These are phyloP conservation scores for Arthrinium phaeospermum DNA, from an alignment of 2,329 filamentous ascomycete genomes.

Conservation along the genomic window DNA sequence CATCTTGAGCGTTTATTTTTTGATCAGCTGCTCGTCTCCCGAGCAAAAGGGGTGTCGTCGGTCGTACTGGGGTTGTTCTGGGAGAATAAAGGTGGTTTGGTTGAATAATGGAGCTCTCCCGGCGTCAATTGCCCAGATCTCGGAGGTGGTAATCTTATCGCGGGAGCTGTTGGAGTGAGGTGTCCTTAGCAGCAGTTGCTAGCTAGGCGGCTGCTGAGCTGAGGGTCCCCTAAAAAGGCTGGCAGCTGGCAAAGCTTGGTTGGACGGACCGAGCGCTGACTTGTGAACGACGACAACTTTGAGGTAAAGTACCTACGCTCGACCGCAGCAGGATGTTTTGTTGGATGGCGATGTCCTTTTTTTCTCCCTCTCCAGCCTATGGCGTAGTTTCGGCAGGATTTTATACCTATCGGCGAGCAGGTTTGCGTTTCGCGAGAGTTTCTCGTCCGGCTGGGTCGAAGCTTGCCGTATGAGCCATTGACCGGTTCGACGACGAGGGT, in stretches of 20 bases:
- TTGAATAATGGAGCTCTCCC: slow-evolving; percentile 3
- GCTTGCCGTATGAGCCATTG: not conserved
- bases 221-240: not conserved
- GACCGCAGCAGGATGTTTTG: too few relatives aligned
- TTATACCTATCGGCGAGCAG: too few relatives aligned
- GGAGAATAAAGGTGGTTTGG: not conserved
- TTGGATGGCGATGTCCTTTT: too few relatives aligned
- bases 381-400: too few relatives aligned
- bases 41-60: slow-evolving; percentile 21
- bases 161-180: not conserved
- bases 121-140: slow-evolving; percentile 8
- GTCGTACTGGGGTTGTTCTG: not conserved
- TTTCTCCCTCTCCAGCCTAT: too few relatives aligned
- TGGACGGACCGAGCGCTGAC: not conserved
- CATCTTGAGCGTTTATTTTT: slow-evolving; percentile 53
- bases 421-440: too few relatives aligned
- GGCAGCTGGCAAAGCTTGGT: not conserved
- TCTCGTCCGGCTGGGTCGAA: too few relatives aligned
- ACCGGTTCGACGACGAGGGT: not conserved
- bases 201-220: not conserved
- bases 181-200: slow-evolving; percentile 16
- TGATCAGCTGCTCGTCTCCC: slow-evolving; percentile 19
- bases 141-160: slow-evolving; percentile 1
- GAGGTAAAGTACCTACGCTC: too few relatives aligned
- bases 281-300: not conserved